Conservation (phyloP, 441 rosid species). For the Euphorbia celastroides region DNA sequence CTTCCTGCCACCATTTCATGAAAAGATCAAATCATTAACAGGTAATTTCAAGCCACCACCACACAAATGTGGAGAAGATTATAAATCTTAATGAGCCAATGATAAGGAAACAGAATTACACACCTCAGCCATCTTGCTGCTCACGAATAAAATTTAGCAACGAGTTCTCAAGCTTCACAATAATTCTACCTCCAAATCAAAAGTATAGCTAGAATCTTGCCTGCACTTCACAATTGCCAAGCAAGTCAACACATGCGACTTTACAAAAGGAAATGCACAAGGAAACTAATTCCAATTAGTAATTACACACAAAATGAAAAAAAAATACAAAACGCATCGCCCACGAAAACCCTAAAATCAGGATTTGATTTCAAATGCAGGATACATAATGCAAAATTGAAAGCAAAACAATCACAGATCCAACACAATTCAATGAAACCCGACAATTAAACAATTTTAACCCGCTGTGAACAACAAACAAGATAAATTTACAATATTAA, state of each 20-base stretch:
- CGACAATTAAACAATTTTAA: neutral
- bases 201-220: neutral
- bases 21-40: neutral
- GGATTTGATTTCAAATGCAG: neutral
- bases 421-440: neutral
- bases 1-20: slow-evolving; percentile 52
- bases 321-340: neutral
- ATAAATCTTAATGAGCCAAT: neutral
- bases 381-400: neutral
- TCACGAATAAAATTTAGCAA: slow-evolving; percentile 1
- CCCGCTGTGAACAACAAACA: neutral
- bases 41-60: neutral
- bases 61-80: neutral
- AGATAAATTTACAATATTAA: neutral
- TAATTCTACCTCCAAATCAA: slow-evolving; percentile 10
- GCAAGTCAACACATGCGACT: neutral
- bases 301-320: neutral
- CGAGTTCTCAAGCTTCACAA: neutral
- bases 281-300: too few relatives aligned
- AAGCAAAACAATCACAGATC: neutral
- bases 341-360: neutral
- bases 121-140: slow-evolving; percentile 65
- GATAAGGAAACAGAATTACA: neutral
- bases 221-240: neutral
- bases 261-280: too few relatives aligned